These are phyloP conservation scores for Favolaschia claudopus DNA, from an alignment of 768 basidiomycete genomes.

Conservation along the genomic window DNA sequence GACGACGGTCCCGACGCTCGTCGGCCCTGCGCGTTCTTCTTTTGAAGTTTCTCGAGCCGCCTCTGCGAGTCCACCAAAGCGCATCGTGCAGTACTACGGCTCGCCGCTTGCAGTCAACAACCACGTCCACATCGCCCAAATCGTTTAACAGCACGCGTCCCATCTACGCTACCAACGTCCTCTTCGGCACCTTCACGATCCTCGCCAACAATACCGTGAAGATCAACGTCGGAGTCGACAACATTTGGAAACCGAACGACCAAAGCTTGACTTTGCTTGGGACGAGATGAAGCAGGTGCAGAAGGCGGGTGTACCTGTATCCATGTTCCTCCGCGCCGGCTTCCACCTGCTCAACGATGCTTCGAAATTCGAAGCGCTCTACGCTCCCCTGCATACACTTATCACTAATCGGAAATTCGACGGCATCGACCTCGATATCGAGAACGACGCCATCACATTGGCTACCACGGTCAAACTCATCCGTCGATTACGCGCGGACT, in stretches of 20 bases:
- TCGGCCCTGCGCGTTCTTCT: too few species aligned
- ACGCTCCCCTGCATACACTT: neutral
- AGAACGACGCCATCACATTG: neutral
- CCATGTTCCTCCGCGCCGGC: neutral
- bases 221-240: neutral
- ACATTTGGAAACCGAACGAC: neutral
- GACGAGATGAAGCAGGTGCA: neutral
- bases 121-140: neutral
- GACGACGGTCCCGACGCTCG: too few species aligned
- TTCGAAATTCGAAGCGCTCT: neutral
- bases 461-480: neutral
- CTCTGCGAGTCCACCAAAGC: too few species aligned
- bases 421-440: slow-evolving; percentile 5
- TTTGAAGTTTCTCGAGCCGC: too few species aligned
- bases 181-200: neutral
- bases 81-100: neutral
- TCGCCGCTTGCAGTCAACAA: neutral
- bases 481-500: neutral
- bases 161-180: neutral
- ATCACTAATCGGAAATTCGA: neutral
- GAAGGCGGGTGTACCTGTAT: neutral
- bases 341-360: neutral
- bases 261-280: neutral
- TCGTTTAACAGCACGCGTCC: neutral
- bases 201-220: neutral